Evolutionary conservation across 2,329 filamentous ascomycete genomes (phyloP), one percentile per base, ranked within the genome.

Genomic region (Aureobasidium vineae): DNA sequence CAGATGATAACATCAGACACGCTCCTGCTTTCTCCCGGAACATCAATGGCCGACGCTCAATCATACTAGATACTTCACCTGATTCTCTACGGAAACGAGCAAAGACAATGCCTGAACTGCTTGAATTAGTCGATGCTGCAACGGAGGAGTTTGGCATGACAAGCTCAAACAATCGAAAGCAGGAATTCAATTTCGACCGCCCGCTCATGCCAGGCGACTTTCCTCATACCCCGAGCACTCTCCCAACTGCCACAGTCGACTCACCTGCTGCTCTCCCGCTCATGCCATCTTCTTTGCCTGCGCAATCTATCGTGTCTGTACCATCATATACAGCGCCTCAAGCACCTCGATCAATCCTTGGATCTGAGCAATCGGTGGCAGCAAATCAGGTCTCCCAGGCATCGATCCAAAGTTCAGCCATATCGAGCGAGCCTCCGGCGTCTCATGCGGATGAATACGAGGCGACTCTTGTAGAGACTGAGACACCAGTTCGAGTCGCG

Each of bases 51-150:
- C 36, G 43, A 28, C 66, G 63, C 33, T 59, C 69, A n/a, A 66
- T 70, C 36, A 66, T 69, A 21, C 54, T 78, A 11, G 78, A 78
- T 53, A 74, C 77, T 53, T 57, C 70, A 53, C 69, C 45, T 33
- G 63, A 69, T 15, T 67, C 56, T 16, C 52, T 76, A 31, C 66
- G 65, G 40, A 67, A 71, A 16, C 68, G 68, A 31, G 71, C 75
- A 36, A 75, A 71, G 33, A 75, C 76, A 13, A 65, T 77, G 4
- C 71, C 74, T 7, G 74, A 79, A 16, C 68, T 79, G 2, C 68
- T 79, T 6, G 70, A 75, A 21, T 63, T 78, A 41, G 71, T 79
- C 53, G 73, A 77, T 31, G 75, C 74, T 60, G 73, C 74, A 16
- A 76, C 75, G 15, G 73, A 76, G 68, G 72, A 76, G 53, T 70